Percentiles rank a stretch among this genome's conserved stretches.
phyloP scores from a whole-genome alignment of 441 rosid species.

The Populus hybrid region DNA sequence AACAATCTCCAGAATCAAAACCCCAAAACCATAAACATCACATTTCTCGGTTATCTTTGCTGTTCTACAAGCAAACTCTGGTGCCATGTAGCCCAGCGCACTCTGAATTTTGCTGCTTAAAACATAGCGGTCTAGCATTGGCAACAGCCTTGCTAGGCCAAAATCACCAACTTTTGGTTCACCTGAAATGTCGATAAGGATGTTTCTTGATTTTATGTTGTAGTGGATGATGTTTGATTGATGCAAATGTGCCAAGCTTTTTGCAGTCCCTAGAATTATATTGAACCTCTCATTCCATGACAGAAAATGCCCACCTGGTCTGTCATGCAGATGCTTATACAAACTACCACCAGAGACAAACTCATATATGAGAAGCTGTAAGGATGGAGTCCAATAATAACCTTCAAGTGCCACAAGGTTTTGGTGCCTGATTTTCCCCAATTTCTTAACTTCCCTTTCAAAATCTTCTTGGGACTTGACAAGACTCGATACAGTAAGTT shows the following conservation, averaged over 20 bases:
- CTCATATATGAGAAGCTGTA: constrained; percentile 83
- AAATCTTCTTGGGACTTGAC: constrained; percentile 48
- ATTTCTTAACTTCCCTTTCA: constrained; percentile 57
- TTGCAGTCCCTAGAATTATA: constrained; percentile 79
- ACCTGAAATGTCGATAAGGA: constrained; percentile 69
- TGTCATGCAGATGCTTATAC: constrained; percentile 70
- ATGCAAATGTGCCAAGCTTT: constrained; percentile 82
- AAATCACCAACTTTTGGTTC: constrained; percentile 85
- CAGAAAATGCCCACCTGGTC: constrained; percentile 36
- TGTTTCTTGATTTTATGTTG: constrained; percentile 86
- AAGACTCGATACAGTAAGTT: constrained; percentile 68
- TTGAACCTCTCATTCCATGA: constrained; percentile 84
- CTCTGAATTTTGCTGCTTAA: constrained; percentile 95
- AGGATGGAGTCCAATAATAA: constrained; percentile 82
- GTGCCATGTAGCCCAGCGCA: constrained; percentile 95
- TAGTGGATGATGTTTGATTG: constrained; percentile 67
- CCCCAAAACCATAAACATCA: constrained; percentile 85
- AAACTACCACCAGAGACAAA: constrained; percentile 71
- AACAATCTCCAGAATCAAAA: constrained; percentile 70
- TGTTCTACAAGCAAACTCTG: constrained; percentile 86
- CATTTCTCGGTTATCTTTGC: constrained; percentile 89
- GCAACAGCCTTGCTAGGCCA: constrained; percentile 76
- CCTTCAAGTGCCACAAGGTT: constrained; percentile 82
- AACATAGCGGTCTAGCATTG: constrained; percentile 71
- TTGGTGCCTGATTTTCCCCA: constrained; percentile 68